phyloP scores from a whole-genome alignment of 2,329 filamentous ascomycete species.

The Leptographium galeiforme region DNA sequence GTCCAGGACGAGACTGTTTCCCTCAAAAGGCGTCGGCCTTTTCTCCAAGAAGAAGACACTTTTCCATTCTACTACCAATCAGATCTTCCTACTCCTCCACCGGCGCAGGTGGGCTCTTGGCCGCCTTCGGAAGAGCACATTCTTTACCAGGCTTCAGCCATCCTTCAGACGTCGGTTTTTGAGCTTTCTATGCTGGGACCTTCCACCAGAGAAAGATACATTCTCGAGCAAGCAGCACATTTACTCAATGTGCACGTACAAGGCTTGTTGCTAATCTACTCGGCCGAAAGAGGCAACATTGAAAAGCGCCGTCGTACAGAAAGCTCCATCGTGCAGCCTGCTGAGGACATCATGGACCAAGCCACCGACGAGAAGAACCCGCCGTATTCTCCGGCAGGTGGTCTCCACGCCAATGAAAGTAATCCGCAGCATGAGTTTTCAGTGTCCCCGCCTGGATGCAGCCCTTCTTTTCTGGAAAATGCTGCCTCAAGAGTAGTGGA shows the following conservation, averaged over 20 bases:
- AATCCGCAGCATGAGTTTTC: not conserved
- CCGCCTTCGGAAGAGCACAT: conserved; percentile 15
- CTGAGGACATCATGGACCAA: conserved; percentile 12
- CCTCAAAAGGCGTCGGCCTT: conserved; percentile 31
- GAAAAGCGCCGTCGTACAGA: conserved; percentile 15
- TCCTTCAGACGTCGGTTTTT: conserved; percentile 11
- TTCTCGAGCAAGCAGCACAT: conserved; percentile 21
- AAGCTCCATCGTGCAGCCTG: not conserved
- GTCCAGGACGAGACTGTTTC: conserved; percentile 15
- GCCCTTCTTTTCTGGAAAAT: conserved; percentile 10
- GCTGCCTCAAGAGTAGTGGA: conserved; percentile 19
- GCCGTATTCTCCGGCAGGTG: too few species aligned
- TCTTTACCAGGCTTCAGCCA: conserved; percentile 12
- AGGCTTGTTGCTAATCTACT: conserved; percentile 16
- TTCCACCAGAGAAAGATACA: conserved; percentile 9
- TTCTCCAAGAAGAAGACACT: conserved; percentile 21
- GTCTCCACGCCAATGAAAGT: not conserved
- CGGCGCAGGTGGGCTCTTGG: conserved; percentile 1
- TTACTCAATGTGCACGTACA: conserved; percentile 18
- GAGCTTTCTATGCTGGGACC: conserved; percentile 11
- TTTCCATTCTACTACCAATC: not conserved
- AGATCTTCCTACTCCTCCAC: not conserved
- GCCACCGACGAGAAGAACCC: not conserved
- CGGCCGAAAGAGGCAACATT: conserved; percentile 11
- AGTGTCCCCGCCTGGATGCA: not conserved